These are phyloP conservation scores for Tolypocladium capitatum DNA, from an alignment of 2,329 filamentous ascomycete genomes.

Conservation along the genomic window DNA sequence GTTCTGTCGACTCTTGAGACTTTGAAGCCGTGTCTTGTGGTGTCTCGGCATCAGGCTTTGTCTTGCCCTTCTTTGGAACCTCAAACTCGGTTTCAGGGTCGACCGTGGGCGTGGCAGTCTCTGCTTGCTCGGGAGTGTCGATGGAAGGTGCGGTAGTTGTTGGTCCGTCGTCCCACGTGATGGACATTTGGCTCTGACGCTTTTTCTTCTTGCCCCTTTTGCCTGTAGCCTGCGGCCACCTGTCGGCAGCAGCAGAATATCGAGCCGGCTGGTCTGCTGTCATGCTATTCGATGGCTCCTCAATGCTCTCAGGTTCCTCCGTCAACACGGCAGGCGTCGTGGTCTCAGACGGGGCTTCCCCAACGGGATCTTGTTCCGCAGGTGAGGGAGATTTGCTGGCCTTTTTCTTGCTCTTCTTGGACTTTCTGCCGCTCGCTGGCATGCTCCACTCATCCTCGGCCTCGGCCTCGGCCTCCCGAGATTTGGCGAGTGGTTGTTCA, in stretches of 20 bases:
- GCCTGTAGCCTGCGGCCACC: not conserved
- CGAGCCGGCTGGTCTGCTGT: not conserved
- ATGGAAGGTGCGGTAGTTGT: not conserved
- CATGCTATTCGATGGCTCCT: not conserved
- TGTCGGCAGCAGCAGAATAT: not conserved
- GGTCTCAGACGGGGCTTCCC: not conserved
- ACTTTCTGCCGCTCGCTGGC: conserved; percentile 10
- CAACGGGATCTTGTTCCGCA: not conserved
- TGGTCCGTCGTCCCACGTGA: not conserved
- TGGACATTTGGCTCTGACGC: conserved; percentile 1
- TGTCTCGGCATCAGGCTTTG: not conserved
- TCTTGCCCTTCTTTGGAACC: conserved; percentile 3
- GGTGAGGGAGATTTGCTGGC: conserved; percentile 11
- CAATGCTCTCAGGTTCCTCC: conserved; percentile 1
- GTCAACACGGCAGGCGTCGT: not conserved
- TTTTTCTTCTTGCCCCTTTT: conserved; percentile 7
- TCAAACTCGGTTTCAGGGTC: conserved; percentile 1
- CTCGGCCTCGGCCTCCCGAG: conserved; percentile 4
- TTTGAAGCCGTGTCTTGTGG: not conserved
- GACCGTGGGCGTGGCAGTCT: not conserved
- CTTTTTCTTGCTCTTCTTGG: conserved; percentile 18
- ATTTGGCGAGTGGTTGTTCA: not conserved
- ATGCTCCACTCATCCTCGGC: conserved; percentile 8
- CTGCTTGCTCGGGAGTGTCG: not conserved
- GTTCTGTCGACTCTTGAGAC: not conserved